These are phyloP conservation scores for Diaporthe caulivora DNA, from an alignment of 2,329 filamentous ascomycete species.

Conservation along the genomic window DNA sequence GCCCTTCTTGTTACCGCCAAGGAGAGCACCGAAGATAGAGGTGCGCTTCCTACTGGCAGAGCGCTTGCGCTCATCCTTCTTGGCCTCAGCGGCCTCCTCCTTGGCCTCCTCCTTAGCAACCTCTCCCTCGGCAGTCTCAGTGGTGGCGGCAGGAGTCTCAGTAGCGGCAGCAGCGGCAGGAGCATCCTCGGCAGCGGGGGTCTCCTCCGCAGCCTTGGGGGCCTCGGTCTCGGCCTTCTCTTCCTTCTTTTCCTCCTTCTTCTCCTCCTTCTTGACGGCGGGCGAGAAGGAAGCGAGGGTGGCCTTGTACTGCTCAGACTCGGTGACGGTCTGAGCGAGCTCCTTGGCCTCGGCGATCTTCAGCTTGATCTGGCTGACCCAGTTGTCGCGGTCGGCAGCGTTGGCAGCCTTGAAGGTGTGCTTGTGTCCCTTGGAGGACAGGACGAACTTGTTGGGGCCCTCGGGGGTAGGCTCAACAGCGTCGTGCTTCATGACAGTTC, in stretches of 20 bases:
- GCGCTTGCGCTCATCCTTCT: constrained; percentile 71
- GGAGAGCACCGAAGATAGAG: constrained; percentile 72
- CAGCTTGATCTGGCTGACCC: constrained; percentile 86
- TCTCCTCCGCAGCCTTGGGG: constrained; percentile 48
- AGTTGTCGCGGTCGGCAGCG: constrained; percentile 87
- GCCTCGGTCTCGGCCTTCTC: constrained; percentile 50
- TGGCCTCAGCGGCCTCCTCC: constrained; percentile 60
- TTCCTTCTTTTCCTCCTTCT: constrained; percentile 60
- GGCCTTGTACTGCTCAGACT: constrained; percentile 90
- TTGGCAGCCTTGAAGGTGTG: constrained; percentile 89
- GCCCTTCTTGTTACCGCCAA: constrained; percentile 66
- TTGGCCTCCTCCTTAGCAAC: constrained; percentile 48
- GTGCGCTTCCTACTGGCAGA: constrained; percentile 75
- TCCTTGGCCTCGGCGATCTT: constrained; percentile 90
- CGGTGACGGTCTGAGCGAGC: constrained; percentile 77
- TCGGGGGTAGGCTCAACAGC: constrained; percentile 80
- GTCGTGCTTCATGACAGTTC: constrained; percentile 59
- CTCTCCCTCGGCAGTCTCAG: constrained; percentile 44
- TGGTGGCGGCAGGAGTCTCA: constrained; percentile 51
- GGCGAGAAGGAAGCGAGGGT: constrained; percentile 79
- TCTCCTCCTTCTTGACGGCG: constrained; percentile 59
- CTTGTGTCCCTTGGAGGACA: constrained; percentile 89
- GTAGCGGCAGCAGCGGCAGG: constrained; percentile 50
- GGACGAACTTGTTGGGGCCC: constrained; percentile 84
- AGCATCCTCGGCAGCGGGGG: constrained; percentile 50